Percentiles rank a stretch among this genome's conserved stretches.
Evolutionary conservation across 2,329 filamentous ascomycete species (phyloP).

Genomic region (Ophiostoma himal-ulmi): DNA sequence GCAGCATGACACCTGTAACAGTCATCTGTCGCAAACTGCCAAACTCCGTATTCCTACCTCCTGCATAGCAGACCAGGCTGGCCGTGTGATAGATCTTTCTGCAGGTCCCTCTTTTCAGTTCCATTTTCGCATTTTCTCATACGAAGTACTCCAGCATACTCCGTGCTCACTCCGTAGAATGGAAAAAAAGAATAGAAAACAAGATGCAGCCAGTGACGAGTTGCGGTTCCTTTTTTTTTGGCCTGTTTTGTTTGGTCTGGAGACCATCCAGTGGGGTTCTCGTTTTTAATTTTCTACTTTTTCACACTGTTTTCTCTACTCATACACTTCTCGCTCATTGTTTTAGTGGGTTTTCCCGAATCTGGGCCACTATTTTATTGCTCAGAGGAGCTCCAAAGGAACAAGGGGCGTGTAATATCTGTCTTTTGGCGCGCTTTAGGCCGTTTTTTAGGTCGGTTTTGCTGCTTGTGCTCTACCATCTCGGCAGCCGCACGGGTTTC

Average conservation of each 20-base stretch:
- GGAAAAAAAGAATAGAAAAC: neutral
- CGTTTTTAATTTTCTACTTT: neutral
- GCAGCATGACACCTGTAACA: neutral
- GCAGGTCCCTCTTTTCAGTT: neutral
- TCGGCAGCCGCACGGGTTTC: slow-evolving; percentile 26
- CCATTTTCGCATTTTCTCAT: neutral
- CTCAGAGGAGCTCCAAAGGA: neutral
- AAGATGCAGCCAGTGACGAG: slow-evolving; percentile 1
- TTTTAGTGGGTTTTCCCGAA: slow-evolving; percentile 8
- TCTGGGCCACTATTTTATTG: slow-evolving; percentile 11
- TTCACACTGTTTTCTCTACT: neutral
- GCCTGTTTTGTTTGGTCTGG: slow-evolving; percentile 25
- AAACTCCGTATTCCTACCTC: neutral
- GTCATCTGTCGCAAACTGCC: neutral
- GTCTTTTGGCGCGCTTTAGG: neutral
- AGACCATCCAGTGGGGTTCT: slow-evolving; percentile 17
- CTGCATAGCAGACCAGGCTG: neutral
- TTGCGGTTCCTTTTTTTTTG: slow-evolving; percentile 17
- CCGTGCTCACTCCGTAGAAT: neutral
- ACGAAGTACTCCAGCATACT: neutral
- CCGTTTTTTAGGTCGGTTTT: neutral
- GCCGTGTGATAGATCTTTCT: neutral
- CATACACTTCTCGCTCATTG: neutral
- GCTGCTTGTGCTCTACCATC: slow-evolving; percentile 12
- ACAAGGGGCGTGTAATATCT: slow-evolving; percentile 10